A percentile compares a stretch with the other conserved stretches of the same genome.
Conservation (phyloP, 495 filamentous ascomycete genomes). For the Daldinia grandis region DNA sequence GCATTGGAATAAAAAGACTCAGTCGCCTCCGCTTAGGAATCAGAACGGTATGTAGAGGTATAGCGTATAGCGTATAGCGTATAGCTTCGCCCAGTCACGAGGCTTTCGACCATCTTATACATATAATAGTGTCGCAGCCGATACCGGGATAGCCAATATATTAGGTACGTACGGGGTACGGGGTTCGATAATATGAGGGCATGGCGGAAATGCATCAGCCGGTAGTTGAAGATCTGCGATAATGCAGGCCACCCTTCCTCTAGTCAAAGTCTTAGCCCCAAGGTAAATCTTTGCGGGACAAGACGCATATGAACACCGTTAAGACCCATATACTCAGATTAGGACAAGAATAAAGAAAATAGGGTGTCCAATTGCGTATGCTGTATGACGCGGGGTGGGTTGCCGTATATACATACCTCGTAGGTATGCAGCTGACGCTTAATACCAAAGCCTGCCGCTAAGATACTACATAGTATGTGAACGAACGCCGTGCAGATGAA, state of each 20-base stretch:
- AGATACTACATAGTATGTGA: not conserved
- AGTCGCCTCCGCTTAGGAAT: not conserved
- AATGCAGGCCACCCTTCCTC: conserved; percentile 10
- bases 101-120: conserved; percentile 6
- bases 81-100: conserved; percentile 1
- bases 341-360: not conserved
- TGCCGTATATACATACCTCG: not conserved
- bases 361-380: not conserved
- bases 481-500: conserved; percentile 20
- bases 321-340: not conserved
- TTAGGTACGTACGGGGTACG: conserved; percentile 7
- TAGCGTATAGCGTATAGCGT: not conserved
- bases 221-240: conserved; percentile 43
- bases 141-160: not conserved
- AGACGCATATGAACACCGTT: not conserved
- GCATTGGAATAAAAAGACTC: not conserved
- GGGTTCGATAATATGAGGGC: conserved; percentile 19
- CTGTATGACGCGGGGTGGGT: conserved; percentile 16
- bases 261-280: conserved; percentile 16
- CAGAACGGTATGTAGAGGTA: no score
- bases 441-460: not conserved
- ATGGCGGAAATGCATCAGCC: conserved; percentile 37
- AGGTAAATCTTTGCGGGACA: conserved; percentile 10
- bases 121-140: conserved; percentile 5
- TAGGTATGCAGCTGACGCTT: not conserved